Base-by-base conservation (phyloP, 2,329 filamentous ascomycete genomes). In the Colletotrichum karsti region DNA sequence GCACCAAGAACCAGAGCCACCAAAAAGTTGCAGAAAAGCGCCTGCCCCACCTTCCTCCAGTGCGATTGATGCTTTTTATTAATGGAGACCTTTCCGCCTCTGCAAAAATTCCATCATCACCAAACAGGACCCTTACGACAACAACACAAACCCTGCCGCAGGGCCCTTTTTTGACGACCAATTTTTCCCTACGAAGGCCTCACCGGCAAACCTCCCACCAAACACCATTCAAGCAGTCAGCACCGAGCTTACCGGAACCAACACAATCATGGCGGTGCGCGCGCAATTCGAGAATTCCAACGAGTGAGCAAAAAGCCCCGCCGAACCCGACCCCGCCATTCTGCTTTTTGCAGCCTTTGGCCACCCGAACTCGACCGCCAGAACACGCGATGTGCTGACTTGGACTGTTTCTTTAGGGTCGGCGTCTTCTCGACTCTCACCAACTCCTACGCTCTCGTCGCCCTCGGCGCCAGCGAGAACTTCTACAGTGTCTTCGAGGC, bases 401-500 rank as follows among this genome's bases (percentile, higher is more conserved):
- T 33, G 26, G 59, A 54, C n/a, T 44, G 55, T n/a, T 58, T 18
- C 42, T 48, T 33, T 77, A 98, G 95, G 85, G 93, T 99, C 79
- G 96, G 96, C 80, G 96, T 98, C 78, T 99, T 99, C 83, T 85
- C 95, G 69, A 97, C 94, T 70, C 92, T 99, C 79, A 99, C 96
- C 74, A 99, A 99, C 84, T 95, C 94, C 69, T 99, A 97, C 83
- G 94, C 95, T 75, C 88, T 99, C 76, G 94, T 98, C 75, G 95
- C 95, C 72, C 90, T 97, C 73, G 96, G 96, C 78, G 95, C 93
- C 75, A 97, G 94, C 77, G 95, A 98, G 87, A 98, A 98, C 89
- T 99, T 99, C 83, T 98, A 98, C 90, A 95, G 93, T 86, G 90
- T 98, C 80, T 98, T 99, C 84, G 96, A 99, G 87, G 92, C 95